Percentiles rank a stretch among this genome's conserved stretches.
Conservation (phyloP, 2,329 filamentous ascomycete species). For the Fusarium bactridioides region DNA sequence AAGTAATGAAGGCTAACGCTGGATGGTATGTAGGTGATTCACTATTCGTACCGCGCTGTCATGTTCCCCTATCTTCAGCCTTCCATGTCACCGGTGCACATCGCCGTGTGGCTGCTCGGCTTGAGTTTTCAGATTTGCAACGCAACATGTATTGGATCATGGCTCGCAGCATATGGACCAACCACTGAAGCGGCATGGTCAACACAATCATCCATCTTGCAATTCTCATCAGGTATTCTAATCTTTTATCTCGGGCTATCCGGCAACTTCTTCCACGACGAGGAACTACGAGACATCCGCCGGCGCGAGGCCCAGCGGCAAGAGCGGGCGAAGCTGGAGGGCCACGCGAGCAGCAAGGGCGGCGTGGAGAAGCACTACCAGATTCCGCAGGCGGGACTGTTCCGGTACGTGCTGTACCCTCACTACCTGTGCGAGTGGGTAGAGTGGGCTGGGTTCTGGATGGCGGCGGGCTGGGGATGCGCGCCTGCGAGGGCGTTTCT, state of each 20-base stretch:
- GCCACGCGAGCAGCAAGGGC: background rate
- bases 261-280: conserved; percentile 89
- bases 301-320: conserved; percentile 71
- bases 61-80: conserved; percentile 84
- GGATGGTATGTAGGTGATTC: conserved; percentile 64
- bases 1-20: background rate
- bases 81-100: conserved; percentile 90
- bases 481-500: conserved; percentile 82
- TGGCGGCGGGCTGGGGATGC: conserved; percentile 73
- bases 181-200: conserved; percentile 63
- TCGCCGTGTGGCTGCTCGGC: conserved; percentile 70
- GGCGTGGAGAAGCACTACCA: conserved; percentile 79
- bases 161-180: conserved; percentile 82
- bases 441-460: conserved; percentile 91
- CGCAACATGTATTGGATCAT: conserved; percentile 78
- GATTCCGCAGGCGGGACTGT: conserved; percentile 84
- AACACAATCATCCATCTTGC: conserved; percentile 49
- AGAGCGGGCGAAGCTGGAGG: conserved; percentile 47
- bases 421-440: conserved; percentile 98
- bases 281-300: conserved; percentile 86
- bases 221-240: conserved; percentile 70
- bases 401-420: conserved; percentile 83
- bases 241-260: conserved; percentile 80
- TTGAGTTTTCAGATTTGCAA: conserved; percentile 82
- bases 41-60: conserved; percentile 91